Evolutionary conservation across 2,329 filamentous ascomycete species (phyloP), one percentile per base, ranked within the genome.

Genomic region (Ascochyta clinopodiicola): DNA sequence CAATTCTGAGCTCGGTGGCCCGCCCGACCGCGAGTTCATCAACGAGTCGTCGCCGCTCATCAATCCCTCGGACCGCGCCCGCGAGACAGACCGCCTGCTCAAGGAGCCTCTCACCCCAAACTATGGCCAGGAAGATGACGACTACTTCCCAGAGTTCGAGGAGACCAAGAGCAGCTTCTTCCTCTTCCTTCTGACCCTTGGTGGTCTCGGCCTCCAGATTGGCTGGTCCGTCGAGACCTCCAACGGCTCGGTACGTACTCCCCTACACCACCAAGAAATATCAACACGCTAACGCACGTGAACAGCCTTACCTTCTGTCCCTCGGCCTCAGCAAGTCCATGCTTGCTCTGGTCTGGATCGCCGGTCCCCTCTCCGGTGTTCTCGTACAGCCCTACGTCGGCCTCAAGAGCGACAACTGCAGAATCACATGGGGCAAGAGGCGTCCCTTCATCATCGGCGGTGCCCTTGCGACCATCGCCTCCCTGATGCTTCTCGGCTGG

Each of bases 181-280:
- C 75, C 81, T 98, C 67, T 85, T 96, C 63, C 80, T 96, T 59
- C 79, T 98, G 75, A 96, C 94, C 6, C 81, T 97, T 59, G 88
- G 90, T 71, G 90, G 96, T 64, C 91, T 91, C 57, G 94, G 86
- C 22, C 80, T 98, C 59, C 94, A 98, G 78, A 90, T 98, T 64
- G 92, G 94, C 25, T 98, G 94, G 94, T 93, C 93, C 1, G 92
- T 96, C 37, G 94, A 98, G 76, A 82, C 96, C 37, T 96, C 92
- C 49, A 94, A 96, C 79, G 93, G 93, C 66, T 96, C 94, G 48
- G 83, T 85, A 73, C 69, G 82, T 77, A 17, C 13, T 9, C 2
- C 27, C 22, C 46, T 3, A 15, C 44, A 38, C 12, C 13, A 7
- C 1, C 9, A 6, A 19, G 2, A 4, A 13, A 13, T 13, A 15